Percentiles rank a stretch among this genome's conserved stretches.
Conservation (phyloP, 1,284 basidiomycete genomes). For the Austroboletus novae-zelandiae region DNA sequence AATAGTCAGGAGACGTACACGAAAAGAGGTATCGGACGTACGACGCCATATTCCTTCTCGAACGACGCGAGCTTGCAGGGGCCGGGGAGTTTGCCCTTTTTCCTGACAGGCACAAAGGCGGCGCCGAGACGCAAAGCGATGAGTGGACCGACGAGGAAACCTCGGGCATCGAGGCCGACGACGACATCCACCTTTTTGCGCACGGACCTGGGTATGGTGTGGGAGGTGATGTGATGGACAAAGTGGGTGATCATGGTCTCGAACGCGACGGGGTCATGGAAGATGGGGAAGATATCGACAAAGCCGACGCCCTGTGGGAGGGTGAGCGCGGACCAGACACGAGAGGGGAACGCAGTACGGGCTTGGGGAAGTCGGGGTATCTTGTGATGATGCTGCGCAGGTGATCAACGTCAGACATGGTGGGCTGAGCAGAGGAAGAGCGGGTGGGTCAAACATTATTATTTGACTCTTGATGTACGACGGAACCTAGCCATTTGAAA, state of each 20-base stretch:
- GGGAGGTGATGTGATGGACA: conserved; percentile 80
- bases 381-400: conserved; percentile 66
- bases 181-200: conserved; percentile 86
- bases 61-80: conserved; percentile 76
- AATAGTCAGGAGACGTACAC: conserved; percentile 1
- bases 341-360: conserved; percentile 49
- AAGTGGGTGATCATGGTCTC: conserved; percentile 93
- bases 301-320: conserved; percentile 68
- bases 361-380: conserved; percentile 85
- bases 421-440: conserved; percentile 5
- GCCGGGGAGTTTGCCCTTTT: conserved; percentile 93
- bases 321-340: not conserved
- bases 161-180: conserved; percentile 94
- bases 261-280: conserved; percentile 80
- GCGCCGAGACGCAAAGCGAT: conserved; percentile 91
- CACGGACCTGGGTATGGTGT: conserved; percentile 61
- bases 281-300: conserved; percentile 89
- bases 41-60: conserved; percentile 91
- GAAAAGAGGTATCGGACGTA: conserved; percentile 37
- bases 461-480: not conserved
- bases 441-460: not conserved
- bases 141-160: conserved; percentile 93
- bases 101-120: conserved; percentile 95
- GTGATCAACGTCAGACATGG: conserved; percentile 77
- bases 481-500: conserved; percentile 9